phyloP scores from a whole-genome alignment of 352 stramenopile genomes.

The Elongisporangium undulatum region DNA sequence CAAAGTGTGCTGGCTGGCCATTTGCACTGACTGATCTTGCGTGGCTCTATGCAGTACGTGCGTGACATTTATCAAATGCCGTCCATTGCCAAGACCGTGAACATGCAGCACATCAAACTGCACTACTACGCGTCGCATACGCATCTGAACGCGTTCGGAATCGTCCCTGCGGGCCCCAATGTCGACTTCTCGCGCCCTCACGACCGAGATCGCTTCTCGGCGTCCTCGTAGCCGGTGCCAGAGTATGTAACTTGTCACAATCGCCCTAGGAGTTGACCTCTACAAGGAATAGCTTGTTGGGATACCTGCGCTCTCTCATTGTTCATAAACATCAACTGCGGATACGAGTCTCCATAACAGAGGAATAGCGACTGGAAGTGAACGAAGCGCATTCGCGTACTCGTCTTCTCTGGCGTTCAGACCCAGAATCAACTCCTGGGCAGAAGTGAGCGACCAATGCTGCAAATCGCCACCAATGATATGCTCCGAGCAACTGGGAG shows the following conservation, averaged over 20 bases:
- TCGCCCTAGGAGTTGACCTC: too few relatives aligned
- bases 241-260: too few relatives aligned
- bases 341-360: not conserved
- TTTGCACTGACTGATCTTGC: constrained; percentile 5
- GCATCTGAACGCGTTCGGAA: constrained; percentile 43
- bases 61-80: constrained; percentile 45
- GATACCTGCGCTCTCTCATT: too few relatives aligned
- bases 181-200: constrained; percentile 24
- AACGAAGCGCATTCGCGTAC: not conserved
- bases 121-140: constrained; percentile 53
- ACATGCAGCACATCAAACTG: constrained; percentile 45
- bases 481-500: not conserved
- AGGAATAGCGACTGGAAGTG: not conserved
- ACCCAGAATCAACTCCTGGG: not conserved
- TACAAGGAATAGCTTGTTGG: too few relatives aligned
- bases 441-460: not conserved
- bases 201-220: constrained; percentile 24
- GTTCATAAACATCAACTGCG: too few relatives aligned
- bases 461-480: not conserved
- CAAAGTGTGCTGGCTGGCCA: not conserved
- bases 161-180: constrained; percentile 24
- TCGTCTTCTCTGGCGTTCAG: not conserved
- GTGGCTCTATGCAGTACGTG: constrained; percentile 20
- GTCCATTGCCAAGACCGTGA: constrained; percentile 26
- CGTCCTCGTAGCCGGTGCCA: not conserved